Conservation (phyloP, 2,329 filamentous ascomycete species). For the Sphaerulina populicola region DNA sequence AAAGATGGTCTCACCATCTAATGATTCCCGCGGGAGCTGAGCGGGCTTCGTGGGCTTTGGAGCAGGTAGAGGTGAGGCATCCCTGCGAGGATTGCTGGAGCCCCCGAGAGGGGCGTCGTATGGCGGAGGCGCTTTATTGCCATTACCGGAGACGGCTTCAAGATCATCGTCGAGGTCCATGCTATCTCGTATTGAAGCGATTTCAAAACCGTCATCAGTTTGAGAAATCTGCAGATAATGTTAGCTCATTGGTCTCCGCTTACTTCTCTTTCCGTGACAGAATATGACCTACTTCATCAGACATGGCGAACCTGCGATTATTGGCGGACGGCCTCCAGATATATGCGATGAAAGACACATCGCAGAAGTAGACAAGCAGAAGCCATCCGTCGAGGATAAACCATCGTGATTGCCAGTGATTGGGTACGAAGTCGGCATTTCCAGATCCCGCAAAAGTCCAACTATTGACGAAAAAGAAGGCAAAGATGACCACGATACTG, state of each 20-base stretch:
- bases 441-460: slow-evolving; percentile 82
- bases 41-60: slow-evolving; percentile 43
- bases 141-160: slow-evolving; percentile 32
- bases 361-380: slow-evolving; percentile 89
- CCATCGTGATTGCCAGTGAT: slow-evolving; percentile 96
- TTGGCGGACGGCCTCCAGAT: slow-evolving; percentile 95
- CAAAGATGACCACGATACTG: slow-evolving; percentile 92
- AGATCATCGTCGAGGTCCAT: slow-evolving; percentile 52
- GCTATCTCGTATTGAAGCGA: slow-evolving; percentile 77
- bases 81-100: slow-evolving; percentile 27
- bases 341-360: slow-evolving; percentile 88
- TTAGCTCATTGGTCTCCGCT: slow-evolving; percentile 1
- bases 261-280: slow-evolving; percentile 28
- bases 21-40: slow-evolving; percentile 49
- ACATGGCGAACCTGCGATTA: slow-evolving; percentile 96
- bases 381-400: slow-evolving; percentile 96
- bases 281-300: slow-evolving; percentile 61
- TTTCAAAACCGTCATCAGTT: slow-evolving; percentile 97
- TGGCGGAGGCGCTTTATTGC: slow-evolving; percentile 30
- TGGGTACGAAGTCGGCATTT: slow-evolving; percentile 83
- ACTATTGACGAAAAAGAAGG: slow-evolving; percentile 97
- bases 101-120: slow-evolving; percentile 32
- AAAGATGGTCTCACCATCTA: slow-evolving; percentile 92
- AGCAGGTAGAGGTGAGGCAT: slow-evolving; percentile 46
- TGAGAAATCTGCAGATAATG: slow-evolving; percentile 61